These are phyloP conservation scores for Metschnikowia lunata DNA, from an alignment of 805 yeast genomes.

Conservation along the genomic window DNA sequence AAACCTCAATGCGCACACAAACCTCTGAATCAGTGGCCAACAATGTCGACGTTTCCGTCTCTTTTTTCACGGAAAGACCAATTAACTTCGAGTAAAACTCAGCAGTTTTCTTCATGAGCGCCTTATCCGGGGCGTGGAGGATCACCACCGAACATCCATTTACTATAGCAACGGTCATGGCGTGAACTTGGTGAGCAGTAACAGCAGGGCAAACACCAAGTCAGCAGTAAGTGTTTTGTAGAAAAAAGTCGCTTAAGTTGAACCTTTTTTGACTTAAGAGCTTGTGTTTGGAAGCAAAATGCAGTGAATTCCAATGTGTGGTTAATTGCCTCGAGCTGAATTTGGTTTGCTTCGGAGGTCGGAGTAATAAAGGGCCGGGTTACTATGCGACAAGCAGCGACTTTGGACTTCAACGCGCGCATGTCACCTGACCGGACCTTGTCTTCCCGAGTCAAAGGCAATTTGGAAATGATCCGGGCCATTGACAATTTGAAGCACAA, in stretches of 20 bases:
- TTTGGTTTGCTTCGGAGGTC: conserved; percentile 5
- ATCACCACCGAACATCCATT: conserved; percentile 54
- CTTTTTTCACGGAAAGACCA: conserved; percentile 24
- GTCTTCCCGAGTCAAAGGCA: conserved; percentile 4
- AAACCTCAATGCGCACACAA: conserved; percentile 20
- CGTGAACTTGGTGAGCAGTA: background rate
- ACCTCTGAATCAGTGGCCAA: conserved; percentile 21
- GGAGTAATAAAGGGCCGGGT: conserved; percentile 3
- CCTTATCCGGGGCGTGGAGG: conserved; percentile 48
- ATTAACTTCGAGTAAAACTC: conserved; percentile 53
- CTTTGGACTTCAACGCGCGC: conserved; percentile 3
- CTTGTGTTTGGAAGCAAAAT: background rate
- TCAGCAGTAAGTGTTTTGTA: background rate
- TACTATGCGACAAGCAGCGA: background rate
- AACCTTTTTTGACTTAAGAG: background rate
- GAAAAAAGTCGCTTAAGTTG: background rate
- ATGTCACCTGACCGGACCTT: conserved; percentile 17
- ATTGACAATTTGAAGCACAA: no score
- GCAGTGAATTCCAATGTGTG: background rate
- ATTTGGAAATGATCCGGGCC: no score
- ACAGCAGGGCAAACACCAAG: background rate
- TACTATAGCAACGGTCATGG: conserved; percentile 28
- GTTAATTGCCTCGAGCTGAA: background rate
- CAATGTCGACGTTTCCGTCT: conserved; percentile 19
- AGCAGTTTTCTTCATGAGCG: conserved; percentile 43